A percentile compares a stretch with the other conserved stretches of the same genome.
Conservation (phyloP, 164 flowering plant genomes). For the Magnolia kwangsiensis region DNA sequence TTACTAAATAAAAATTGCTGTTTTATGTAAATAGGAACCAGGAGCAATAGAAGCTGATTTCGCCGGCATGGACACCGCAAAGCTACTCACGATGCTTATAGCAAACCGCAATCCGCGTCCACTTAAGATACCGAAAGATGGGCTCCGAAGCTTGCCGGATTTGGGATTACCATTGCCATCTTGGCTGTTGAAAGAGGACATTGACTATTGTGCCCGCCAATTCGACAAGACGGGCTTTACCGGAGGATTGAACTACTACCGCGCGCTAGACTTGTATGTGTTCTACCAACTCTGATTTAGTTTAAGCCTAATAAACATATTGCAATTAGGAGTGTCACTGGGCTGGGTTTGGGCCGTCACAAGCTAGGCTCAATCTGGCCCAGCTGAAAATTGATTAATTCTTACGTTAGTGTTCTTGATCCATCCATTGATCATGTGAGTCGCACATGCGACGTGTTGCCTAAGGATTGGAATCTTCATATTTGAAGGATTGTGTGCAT, state of each 20-base stretch:
- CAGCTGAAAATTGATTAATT: not conserved
- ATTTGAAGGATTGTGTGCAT: no score
- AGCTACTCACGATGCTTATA: constrained; percentile 43
- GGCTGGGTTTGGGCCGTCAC: not conserved
- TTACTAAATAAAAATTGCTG: not conserved
- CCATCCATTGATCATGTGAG: no score
- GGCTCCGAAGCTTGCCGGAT: not conserved
- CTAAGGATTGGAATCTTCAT: no score
- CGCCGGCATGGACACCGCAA: constrained; percentile 33
- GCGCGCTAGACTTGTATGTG: constrained; percentile 48
- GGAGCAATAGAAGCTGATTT: constrained; percentile 54
- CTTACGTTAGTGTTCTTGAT: no score
- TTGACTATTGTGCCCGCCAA: constrained; percentile 38
- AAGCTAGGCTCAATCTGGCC: not conserved
- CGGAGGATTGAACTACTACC: constrained; percentile 53
- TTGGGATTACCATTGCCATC: constrained; percentile 20
- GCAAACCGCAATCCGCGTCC: constrained; percentile 21
- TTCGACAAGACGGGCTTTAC: constrained; percentile 51
- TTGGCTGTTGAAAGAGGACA: constrained; percentile 54
- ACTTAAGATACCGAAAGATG: constrained; percentile 30
- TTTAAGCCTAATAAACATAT: not conserved
- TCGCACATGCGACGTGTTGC: no score
- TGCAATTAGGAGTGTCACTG: not conserved
- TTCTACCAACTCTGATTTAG: not conserved
- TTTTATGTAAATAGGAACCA: constrained; percentile 28